Conservation (phyloP, 768 basidiomycete genomes). For the Dendrothele bispora region DNA sequence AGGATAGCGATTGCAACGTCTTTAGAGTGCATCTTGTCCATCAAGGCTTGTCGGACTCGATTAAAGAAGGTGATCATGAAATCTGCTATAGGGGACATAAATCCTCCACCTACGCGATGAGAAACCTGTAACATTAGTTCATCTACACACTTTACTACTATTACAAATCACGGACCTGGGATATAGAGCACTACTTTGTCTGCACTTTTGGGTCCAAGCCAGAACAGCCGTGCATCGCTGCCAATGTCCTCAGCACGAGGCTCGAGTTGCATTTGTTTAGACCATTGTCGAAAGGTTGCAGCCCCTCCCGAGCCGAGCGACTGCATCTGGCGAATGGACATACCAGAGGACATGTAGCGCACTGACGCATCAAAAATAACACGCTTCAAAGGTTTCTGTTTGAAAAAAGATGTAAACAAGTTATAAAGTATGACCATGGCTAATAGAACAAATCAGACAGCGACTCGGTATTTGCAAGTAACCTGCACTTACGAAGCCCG, state of each 20-base stretch:
- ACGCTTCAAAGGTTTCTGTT: slow-evolving; percentile 1
- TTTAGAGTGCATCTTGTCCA: slow-evolving; percentile 10
- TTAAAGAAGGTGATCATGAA: slow-evolving; percentile 26
- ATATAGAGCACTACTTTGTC: slow-evolving; percentile 32
- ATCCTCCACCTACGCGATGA: slow-evolving; percentile 33
- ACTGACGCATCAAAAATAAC: not conserved
- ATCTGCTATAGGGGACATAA: slow-evolving; percentile 21
- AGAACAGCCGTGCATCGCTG: slow-evolving; percentile 25
- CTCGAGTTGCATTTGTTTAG: slow-evolving; percentile 16
- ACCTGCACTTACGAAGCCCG: too few relatives aligned
- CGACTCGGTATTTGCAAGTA: too few relatives aligned
- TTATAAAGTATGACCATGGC: too few relatives aligned
- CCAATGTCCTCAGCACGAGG: slow-evolving; percentile 25
- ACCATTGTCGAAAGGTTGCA: slow-evolving; percentile 16
- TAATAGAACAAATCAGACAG: too few relatives aligned
- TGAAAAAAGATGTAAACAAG: too few relatives aligned
- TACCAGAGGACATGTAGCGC: not conserved
- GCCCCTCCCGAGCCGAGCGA: not conserved
- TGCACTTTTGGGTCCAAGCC: slow-evolving; percentile 29
- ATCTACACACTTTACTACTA: not conserved
- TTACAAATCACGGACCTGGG: slow-evolving; percentile 10
- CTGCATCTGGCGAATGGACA: slow-evolving; percentile 1
- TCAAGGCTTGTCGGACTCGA: slow-evolving; percentile 23
- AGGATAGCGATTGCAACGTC: slow-evolving; percentile 29
- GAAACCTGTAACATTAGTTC: not conserved